Evolutionary conservation across 768 basidiomycete species (phyloP).

Genomic region (Lactarius psammicola): DNA sequence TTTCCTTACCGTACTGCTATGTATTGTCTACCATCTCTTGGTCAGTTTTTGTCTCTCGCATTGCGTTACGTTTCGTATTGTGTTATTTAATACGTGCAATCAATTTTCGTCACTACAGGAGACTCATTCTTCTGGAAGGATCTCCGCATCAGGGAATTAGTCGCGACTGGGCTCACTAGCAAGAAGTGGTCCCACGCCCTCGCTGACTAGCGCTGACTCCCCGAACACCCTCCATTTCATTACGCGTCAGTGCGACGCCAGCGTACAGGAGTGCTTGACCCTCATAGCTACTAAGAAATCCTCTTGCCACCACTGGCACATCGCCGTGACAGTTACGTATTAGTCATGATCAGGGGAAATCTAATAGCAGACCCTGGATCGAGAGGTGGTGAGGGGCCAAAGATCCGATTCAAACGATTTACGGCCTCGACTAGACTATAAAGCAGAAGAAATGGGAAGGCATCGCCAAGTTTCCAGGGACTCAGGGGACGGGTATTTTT

Average conservation of each 20-base stretch:
- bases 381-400: neutral
- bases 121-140: neutral
- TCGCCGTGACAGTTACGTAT: neutral
- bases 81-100: neutral
- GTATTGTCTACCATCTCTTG: neutral
- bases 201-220: too few species aligned
- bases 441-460: neutral
- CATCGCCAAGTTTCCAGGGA: neutral
- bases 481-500: neutral
- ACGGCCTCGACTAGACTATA: neutral
- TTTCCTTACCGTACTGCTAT: neutral
- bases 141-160: neutral
- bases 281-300: too few species aligned
- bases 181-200: neutral
- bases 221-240: neutral
- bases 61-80: neutral
- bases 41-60: neutral
- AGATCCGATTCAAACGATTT: too few species aligned
- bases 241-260: neutral
- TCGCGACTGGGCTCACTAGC: neutral
- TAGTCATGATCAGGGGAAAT: too few species aligned
- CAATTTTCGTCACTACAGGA: neutral
- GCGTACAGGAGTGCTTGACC: neutral
- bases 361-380: neutral
- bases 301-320: too few species aligned